Conservation (phyloP, 306 rosid genomes). For the Lathyrus tuberosus region DNA sequence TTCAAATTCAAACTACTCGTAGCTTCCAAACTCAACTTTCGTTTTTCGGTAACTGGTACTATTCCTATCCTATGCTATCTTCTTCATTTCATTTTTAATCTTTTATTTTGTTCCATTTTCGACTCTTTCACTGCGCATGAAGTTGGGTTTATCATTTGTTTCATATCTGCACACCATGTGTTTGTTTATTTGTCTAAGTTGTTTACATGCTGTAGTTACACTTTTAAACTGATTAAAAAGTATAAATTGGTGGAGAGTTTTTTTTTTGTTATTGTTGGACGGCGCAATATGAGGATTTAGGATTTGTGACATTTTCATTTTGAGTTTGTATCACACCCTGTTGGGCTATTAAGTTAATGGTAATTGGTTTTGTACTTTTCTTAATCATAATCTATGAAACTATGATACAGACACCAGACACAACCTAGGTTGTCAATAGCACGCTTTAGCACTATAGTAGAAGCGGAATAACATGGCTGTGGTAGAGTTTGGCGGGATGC, state of each 20-base stretch:
- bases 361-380: slow-evolving; percentile 23
- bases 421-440: no score
- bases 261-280: neutral
- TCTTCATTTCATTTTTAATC: neutral
- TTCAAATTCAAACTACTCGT: neutral
- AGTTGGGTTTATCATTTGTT: neutral
- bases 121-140: neutral
- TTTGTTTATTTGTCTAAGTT: slow-evolving; percentile 38
- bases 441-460: no score
- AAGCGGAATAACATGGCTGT: no score
- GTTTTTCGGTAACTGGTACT: slow-evolving; percentile 30
- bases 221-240: neutral
- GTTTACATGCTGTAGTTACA: neutral
- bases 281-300: slow-evolving; percentile 13
- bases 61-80: neutral
- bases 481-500: no score
- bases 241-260: neutral
- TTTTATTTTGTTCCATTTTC: neutral
- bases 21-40: slow-evolving; percentile 21
- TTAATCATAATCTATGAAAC: neutral
- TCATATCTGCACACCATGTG: slow-evolving; percentile 24
- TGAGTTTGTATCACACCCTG: neutral
- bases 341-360: neutral
- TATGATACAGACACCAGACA: neutral
- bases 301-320: slow-evolving; percentile 1